phyloP scores from a whole-genome alignment of 805 yeast genomes.

The Hanseniaspora clermontiae region DNA sequence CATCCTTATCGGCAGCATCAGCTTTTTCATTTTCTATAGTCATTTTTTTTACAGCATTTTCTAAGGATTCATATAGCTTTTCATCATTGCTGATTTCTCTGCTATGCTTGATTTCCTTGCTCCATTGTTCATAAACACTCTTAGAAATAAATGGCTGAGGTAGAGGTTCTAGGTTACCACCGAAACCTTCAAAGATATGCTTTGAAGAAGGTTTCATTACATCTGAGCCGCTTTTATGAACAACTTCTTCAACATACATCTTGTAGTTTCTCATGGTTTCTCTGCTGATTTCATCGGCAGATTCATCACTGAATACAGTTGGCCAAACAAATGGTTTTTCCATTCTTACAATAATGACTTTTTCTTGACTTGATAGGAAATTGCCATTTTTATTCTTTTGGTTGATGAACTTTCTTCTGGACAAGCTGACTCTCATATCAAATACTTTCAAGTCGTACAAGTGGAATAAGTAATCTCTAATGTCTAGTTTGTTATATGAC shows the following conservation, averaged over 20 bases:
- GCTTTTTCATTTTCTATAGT: too few relatives aligned
- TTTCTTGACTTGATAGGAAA: constrained; percentile 39
- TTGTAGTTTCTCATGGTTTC: neutral
- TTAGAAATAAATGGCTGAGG: constrained; percentile 55
- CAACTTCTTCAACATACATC: constrained; percentile 17
- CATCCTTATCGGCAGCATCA: too few relatives aligned
- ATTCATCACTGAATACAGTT: constrained; percentile 26
- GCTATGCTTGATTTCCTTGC: neutral
- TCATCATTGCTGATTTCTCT: neutral
- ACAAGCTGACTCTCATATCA: constrained; percentile 75
- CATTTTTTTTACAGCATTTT: neutral
- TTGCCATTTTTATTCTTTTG: constrained; percentile 2
- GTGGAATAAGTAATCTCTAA: constrained; percentile 85
- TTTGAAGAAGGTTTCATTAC: constrained; percentile 41
- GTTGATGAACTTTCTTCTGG: constrained; percentile 33
- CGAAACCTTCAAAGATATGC: constrained; percentile 57
- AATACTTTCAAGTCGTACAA: constrained; percentile 82
- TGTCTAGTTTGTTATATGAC: constrained; percentile 82
- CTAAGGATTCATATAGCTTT: neutral
- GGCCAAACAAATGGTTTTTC: constrained; percentile 96
- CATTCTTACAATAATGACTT: constrained; percentile 96
- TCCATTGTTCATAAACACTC: constrained; percentile 4
- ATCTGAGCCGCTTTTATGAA: constrained; percentile 47
- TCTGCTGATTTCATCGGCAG: neutral
- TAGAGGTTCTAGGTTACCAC: constrained; percentile 46